phyloP scores from a whole-genome alignment of 2,329 filamentous ascomycete species.

The Zasmidium citrigriseum region DNA sequence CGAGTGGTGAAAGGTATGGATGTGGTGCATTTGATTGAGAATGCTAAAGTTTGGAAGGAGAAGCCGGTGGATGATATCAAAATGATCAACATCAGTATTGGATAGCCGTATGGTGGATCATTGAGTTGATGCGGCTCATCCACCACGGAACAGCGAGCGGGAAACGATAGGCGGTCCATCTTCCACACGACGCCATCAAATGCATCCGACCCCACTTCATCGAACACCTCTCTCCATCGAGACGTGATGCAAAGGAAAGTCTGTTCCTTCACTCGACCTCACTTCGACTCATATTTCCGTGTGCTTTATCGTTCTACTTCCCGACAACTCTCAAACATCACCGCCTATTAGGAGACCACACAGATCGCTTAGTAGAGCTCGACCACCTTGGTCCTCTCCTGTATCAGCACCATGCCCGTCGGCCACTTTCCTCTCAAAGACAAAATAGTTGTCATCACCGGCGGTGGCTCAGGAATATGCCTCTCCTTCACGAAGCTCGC shows the following conservation, averaged over 20 bases:
- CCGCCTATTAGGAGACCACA: too few relatives aligned
- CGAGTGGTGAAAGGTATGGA: slow-evolving; percentile 87
- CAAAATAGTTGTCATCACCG: slow-evolving; percentile 29
- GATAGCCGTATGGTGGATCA: slow-evolving; percentile 1
- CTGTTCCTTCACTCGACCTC: too few relatives aligned
- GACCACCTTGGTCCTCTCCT: background rate
- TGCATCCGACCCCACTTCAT: background rate
- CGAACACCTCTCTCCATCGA: background rate
- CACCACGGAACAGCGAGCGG: too few relatives aligned
- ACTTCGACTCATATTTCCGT: too few relatives aligned
- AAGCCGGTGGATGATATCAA: slow-evolving; percentile 97
- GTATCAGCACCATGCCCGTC: slow-evolving; percentile 21
- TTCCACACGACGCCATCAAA: background rate
- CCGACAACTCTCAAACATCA: too few relatives aligned
- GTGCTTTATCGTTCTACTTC: too few relatives aligned
- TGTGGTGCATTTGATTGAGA: slow-evolving; percentile 95
- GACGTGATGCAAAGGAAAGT: too few relatives aligned
- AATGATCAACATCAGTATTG: slow-evolving; percentile 75
- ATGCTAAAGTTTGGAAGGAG: slow-evolving; percentile 81
- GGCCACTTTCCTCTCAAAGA: slow-evolving; percentile 25
- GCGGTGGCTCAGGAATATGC: slow-evolving; percentile 30
- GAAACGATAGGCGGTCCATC: background rate
- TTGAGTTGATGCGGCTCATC: background rate
- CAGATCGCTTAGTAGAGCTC: background rate
- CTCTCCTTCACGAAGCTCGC: slow-evolving; percentile 26